These are phyloP conservation scores for Stagonosporopsis chrysanthemi DNA, from an alignment of 2,329 filamentous ascomycete species.

Conservation along the genomic window DNA sequence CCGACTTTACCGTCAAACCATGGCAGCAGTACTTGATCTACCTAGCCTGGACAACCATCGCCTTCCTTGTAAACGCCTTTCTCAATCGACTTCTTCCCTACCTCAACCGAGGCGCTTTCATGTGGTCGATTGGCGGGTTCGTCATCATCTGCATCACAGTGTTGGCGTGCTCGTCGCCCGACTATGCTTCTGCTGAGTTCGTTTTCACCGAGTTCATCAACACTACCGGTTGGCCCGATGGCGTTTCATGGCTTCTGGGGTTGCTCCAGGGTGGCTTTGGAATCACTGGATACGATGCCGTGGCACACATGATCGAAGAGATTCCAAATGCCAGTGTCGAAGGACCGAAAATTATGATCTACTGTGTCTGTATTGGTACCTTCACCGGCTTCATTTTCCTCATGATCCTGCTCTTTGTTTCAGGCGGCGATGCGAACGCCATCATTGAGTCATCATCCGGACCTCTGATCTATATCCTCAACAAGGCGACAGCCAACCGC, in stretches of 20 bases:
- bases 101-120: conserved; percentile 73
- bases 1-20: conserved; percentile 63
- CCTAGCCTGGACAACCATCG: conserved; percentile 66
- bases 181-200: conserved; percentile 69
- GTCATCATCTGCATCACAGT: conserved; percentile 74
- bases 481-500: conserved; percentile 67
- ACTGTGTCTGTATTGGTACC: conserved; percentile 68
- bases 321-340: conserved; percentile 65
- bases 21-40: conserved; percentile 82
- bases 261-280: conserved; percentile 63
- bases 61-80: conserved; percentile 72
- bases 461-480: conserved; percentile 68
- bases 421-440: conserved; percentile 61
- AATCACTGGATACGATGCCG: conserved; percentile 62
- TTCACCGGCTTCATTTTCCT: conserved; percentile 70
- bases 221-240: conserved; percentile 72
- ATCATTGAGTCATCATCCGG: conserved; percentile 65
- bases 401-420: conserved; percentile 69
- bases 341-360: conserved; percentile 72
- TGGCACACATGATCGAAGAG: conserved; percentile 66
- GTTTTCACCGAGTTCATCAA: conserved; percentile 75
- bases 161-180: conserved; percentile 69
- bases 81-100: conserved; percentile 67
- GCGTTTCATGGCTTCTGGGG: conserved; percentile 62
- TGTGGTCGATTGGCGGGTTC: conserved; percentile 75